Evolutionary conservation across 1,139 yeast genomes (phyloP), one percentile per base, ranked within the genome.

Genomic region (Kodamaea sp.): DNA sequence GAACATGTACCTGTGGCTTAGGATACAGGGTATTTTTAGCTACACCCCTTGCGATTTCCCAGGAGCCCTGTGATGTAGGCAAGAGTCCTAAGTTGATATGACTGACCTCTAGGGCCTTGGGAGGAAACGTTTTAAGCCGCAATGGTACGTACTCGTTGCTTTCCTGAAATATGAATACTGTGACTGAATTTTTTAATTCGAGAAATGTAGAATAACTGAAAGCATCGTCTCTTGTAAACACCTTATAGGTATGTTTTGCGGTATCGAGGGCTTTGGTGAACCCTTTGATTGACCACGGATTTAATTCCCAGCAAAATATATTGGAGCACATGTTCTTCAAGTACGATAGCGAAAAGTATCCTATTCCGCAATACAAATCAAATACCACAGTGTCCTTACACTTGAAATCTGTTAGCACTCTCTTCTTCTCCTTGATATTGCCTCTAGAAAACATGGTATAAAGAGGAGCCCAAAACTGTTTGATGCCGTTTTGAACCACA

Each of bases 391-490:
- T 61, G 7, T 55, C 47, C 10, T 19, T 12, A 12, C 44, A 31
- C 6, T 41, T 39, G 50, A 66, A 73, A 19, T 63, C 65, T 6
- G 16, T 19, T 33, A 83, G 54, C 0, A 88, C 70, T 15, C 96
- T 59, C 11, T 79, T 73, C 56, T 88, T 88, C 51, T 88, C 96
- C 44, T 82, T 83, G 46, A 88, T 77, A 51, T 88, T 88, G 0
- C 96, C 96, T n/a, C 96, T 59, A 24, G 90, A 81, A 53, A 88
- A 88, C 96, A 88, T 88, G 9, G 95, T 86, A 51, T 78, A 83
- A 34, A 71, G 55, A 0, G 96, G 96, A 3, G 92, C 86, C 96
- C 96, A 88, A 3, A 76, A 70, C 51, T 88, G 96, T 41, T 57
- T 65, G 5, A 88, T 78, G 1, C 89, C 90, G 54, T 88, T 86